Conservation (phyloP, 768 basidiomycete genomes). For the Pleurotus tuber-regium region DNA sequence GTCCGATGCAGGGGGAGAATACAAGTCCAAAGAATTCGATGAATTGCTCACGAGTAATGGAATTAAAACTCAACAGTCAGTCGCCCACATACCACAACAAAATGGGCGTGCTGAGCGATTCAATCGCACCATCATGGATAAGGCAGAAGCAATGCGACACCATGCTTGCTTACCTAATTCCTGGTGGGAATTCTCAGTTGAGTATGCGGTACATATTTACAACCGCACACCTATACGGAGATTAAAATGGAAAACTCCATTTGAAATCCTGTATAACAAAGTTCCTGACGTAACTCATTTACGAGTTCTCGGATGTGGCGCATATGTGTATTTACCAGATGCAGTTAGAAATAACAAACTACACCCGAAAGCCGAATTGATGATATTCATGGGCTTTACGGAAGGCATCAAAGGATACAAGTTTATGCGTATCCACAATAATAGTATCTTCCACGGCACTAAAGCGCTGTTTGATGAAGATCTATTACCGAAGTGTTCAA, state of each 20-base stretch:
- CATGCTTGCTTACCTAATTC: slow-evolving; percentile 19
- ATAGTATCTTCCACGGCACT: neutral
- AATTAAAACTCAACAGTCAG: slow-evolving; percentile 18
- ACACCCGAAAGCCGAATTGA: slow-evolving; percentile 4
- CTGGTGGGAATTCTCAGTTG: slow-evolving; percentile 20
- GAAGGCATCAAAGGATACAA: neutral
- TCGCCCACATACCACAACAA: slow-evolving; percentile 21
- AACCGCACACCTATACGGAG: slow-evolving; percentile 14
- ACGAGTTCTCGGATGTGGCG: slow-evolving; percentile 21
- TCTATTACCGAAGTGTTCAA: neutral
- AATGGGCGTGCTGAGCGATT: slow-evolving; percentile 29
- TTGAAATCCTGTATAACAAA: slow-evolving; percentile 14
- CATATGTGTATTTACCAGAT: slow-evolving; percentile 17
- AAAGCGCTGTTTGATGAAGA: neutral
- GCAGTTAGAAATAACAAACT: slow-evolving; percentile 9
- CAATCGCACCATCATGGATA: slow-evolving; percentile 23
- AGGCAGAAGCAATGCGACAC: slow-evolving; percentile 20
- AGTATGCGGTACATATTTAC: slow-evolving; percentile 20
- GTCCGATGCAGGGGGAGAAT: slow-evolving; percentile 12
- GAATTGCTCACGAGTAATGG: slow-evolving; percentile 12
- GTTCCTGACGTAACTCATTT: slow-evolving; percentile 25
- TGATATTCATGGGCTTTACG: neutral
- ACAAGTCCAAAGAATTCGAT: slow-evolving; percentile 16
- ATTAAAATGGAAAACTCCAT: slow-evolving; percentile 14
- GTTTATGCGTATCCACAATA: neutral